Base-by-base conservation (phyloP, 345 rosid species). In the Sisymbrium irio region DNA sequence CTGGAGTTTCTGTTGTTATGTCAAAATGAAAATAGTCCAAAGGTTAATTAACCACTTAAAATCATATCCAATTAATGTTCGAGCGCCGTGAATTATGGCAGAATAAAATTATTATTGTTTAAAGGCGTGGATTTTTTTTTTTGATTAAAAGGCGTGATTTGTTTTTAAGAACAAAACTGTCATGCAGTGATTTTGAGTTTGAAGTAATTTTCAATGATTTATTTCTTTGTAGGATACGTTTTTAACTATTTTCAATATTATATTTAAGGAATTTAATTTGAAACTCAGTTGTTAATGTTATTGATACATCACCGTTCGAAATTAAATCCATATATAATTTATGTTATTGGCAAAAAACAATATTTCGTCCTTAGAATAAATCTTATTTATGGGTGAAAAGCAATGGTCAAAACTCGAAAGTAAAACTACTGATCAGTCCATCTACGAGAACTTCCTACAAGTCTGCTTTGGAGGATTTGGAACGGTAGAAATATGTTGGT, bases 41-140 rank as follows among this genome's bases (percentile, higher is more conserved):
- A 39, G 15, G 62, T 33, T 36, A 18, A 37, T 20, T 49, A 39
- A 72, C 32, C 51, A 61, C 8, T 27, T 62, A 72, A 19, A 40
- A 53, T 54, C 55, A 15, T 54, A 73, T 72, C 62, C 45, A 45
- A 44, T n/a, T n/a, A 62, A 50, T 50, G 44, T 62, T 53, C 18
- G 4, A 20, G 54, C 65, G 36, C 77, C 77, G 77, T 64, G 42
- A 56, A 33, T 73, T 64, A 27, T 65, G 70, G 71, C 70, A 63
- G 3, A 56, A 42, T 20, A 53, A 53, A 1, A 72, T 62, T 62
- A 72, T 51, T 13, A 64, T 63, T 46, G 18, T 63, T n/a, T n/a
- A n/a, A n/a, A n/a, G n/a, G n/a, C n/a, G n/a, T n/a, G n/a, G n/a
- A n/a, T n/a, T n/a, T n/a, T n/a, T n/a, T n/a, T n/a, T n/a, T n/a